Evolutionary conservation across 2,329 filamentous ascomycete genomes (phyloP), one percentile per base, ranked within the genome.

Genomic region (Grosmannia clavigera): DNA sequence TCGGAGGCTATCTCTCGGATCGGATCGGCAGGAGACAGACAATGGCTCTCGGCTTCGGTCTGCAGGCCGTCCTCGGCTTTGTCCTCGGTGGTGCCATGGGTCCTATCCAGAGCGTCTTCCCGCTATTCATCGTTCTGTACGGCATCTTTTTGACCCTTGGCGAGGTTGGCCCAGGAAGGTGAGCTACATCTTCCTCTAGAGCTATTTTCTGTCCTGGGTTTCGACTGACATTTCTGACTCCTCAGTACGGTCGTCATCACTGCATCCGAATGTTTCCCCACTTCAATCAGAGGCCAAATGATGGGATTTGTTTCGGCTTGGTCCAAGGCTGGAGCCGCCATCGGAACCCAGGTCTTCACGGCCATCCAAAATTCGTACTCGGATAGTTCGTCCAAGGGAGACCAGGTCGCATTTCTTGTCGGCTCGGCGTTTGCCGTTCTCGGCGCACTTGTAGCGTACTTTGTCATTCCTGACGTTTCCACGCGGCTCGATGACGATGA

Each of bases 71-170:
- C 25, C 69, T 81, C 11, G 79, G 78, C 0, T 78, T 81, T 59
- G 69, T 81, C 43, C 69, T 81, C 0, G 78, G 78, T 2, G 77
- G 76, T 3, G 76, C 78, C 0, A 70, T 77, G 16, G 65, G 65
- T 0, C 71, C 69, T 0, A 77, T 81, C 51, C 74, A 78, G 63
- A 70, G 57, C 0, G 66, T 80, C 2, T 76, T 80, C 38, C 75
- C 78, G 0, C 70, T 80, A 0, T 81, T 81, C 60, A 67, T 81
- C 0, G 73, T 80, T 4, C 67, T 81, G 12, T 80, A 80, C 59
- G 78, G 77, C 1, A 69, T 80, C 54, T 80, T 81, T 65, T 67
- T 76, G 35, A 74, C 74, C 0, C 66, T 79, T 0, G 77, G 78
- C 0, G 76, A 80, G 61, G 74, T 81, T 56, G 78, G 78, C 0